Base-by-base conservation (phyloP, 441 rosid species). In the Pelargonium australe region DNA sequence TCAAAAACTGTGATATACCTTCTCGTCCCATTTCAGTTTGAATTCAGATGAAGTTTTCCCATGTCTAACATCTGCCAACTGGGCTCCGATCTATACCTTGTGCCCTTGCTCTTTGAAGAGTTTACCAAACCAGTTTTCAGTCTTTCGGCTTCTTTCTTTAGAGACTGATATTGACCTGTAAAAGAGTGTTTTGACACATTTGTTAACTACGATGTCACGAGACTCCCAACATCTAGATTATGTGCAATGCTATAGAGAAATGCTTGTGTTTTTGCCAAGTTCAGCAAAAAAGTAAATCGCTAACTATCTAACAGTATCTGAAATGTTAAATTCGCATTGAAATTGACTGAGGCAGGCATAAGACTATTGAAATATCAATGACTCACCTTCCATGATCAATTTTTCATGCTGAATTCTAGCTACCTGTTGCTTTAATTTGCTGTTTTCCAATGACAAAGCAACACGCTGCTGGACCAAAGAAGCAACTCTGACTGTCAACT, bases 91-190 rank as follows among this genome's bases (percentile, higher is more conserved):
- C 79, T 51, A 41, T 65, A 64, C 58, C 73, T 70, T 77, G 80
- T 79, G 17, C 68, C 31, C 66, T 70, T 55, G 72, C 65, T 63
- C 25, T 63, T 77, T 31, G 86, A 69, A 23, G 76, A 70, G 65
- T 63, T 65, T 23, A 80, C 78, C 61, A 80, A 45, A 73, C 76
- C 74, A 12, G 61, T 47, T 73, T 80, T 84, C 82, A 90, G 73
- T 68, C 81, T 84, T 75, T 81, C 89, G 17, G 79, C 86, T 85
- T 90, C 94, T 71, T 80, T 83, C 83, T 79, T 85, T 86, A 88
- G 82, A 73, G 80, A 63, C 78, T 75, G 86, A 64, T 84, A 80
- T 63, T 84, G 77, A 71, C 80, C 94, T 90, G 84, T 41, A 69
- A 44, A 68, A 64, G 68, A 28, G 51, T 7, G n/a, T 51, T 51